phyloP scores from a whole-genome alignment of 148 eudicot species.

The Cornus controversa region DNA sequence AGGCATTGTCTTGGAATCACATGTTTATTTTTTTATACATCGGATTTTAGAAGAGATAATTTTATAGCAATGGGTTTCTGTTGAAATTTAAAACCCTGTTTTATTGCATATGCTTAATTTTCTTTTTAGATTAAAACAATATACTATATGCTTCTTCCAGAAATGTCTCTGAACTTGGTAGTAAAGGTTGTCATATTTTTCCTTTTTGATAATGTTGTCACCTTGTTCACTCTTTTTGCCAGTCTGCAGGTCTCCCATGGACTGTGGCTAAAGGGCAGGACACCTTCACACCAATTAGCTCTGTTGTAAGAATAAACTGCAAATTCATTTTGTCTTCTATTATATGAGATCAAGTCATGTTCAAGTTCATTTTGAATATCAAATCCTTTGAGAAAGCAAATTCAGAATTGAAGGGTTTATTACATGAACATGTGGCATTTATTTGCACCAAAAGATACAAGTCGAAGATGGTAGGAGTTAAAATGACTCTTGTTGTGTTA shows the following conservation, averaged over 20 bases:
- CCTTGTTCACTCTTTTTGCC: constrained; percentile 13
- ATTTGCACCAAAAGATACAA: background rate
- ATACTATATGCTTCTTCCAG: background rate
- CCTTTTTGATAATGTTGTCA: background rate
- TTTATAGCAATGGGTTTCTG: too few species aligned
- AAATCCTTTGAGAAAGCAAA: background rate
- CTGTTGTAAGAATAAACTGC: constrained; percentile 50
- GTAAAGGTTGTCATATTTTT: background rate
- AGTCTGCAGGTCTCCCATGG: constrained; percentile 99
- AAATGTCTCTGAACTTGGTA: background rate
- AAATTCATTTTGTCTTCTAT: background rate
- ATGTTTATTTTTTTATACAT: background rate
- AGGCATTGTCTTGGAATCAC: background rate
- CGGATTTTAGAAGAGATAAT: background rate
- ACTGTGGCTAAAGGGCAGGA: constrained; percentile 90
- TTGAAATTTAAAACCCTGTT: too few species aligned
- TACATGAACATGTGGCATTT: background rate
- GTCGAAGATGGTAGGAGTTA: background rate
- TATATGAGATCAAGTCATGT: background rate
- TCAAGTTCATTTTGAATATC: background rate
- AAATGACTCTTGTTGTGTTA: background rate
- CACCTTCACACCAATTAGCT: constrained; percentile 97
- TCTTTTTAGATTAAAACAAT: background rate
- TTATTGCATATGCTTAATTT: background rate
- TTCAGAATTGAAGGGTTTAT: background rate